These are phyloP conservation scores for Coniella vitis DNA, from an alignment of 2,329 filamentous ascomycete species.

Conservation along the genomic window DNA sequence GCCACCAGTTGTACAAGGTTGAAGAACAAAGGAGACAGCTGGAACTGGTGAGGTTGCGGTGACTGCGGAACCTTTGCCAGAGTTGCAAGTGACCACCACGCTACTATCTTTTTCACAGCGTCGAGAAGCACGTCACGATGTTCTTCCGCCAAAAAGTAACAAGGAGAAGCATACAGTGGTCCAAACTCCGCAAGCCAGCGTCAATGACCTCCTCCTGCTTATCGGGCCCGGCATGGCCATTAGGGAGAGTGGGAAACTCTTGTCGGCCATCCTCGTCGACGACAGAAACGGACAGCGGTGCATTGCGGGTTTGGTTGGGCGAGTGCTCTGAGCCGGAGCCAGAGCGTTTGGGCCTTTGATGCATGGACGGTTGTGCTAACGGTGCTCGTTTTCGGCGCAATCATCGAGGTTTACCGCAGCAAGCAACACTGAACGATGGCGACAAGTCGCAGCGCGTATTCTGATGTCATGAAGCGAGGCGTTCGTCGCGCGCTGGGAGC, in stretches of 20 bases:
- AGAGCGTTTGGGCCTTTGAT: slow-evolving; percentile 20
- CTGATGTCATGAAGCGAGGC: too few species aligned
- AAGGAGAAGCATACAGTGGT: slow-evolving; percentile 57
- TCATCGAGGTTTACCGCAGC: neutral
- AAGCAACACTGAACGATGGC: neutral
- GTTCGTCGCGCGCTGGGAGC: too few species aligned
- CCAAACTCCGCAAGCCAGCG: slow-evolving; percentile 72
- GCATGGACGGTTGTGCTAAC: slow-evolving; percentile 21
- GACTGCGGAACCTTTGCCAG: too few species aligned
- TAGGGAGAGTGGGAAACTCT: slow-evolving; percentile 6
- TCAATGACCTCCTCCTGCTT: slow-evolving; percentile 39
- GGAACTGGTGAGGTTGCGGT: too few species aligned
- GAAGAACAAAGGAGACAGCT: neutral
- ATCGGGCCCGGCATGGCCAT: slow-evolving; percentile 6
- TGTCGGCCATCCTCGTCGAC: slow-evolving; percentile 30
- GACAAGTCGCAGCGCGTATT: neutral
- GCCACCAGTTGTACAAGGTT: neutral
- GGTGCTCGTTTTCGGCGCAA: slow-evolving; percentile 8
- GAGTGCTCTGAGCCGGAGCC: slow-evolving; percentile 24
- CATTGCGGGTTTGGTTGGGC: slow-evolving; percentile 6
- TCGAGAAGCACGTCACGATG: neutral
- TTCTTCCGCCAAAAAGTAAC: neutral
- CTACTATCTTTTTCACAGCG: neutral
- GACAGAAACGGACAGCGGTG: slow-evolving; percentile 2
- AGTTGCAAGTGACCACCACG: neutral